A percentile compares a stretch with the other conserved stretches of the same genome.
phyloP scores from a whole-genome alignment of 192 early-diverging fungal genomes.

The Rhizophagus sp. region DNA sequence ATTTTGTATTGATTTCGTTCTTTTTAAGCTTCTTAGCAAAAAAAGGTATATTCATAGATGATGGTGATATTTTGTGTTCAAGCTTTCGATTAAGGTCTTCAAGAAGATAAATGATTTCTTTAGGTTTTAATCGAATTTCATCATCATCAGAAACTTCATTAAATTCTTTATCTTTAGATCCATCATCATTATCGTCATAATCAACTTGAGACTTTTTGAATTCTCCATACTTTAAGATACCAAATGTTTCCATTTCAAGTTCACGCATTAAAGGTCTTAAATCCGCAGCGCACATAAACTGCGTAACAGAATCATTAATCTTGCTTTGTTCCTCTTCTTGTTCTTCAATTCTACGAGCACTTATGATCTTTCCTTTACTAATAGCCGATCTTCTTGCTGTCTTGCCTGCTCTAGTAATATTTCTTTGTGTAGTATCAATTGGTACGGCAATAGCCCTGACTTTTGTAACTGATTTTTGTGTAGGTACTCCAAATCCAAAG shows the following conservation, averaged over 20 bases:
- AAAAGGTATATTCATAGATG: slow-evolving; percentile 28
- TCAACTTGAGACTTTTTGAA: neutral
- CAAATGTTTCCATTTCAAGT: slow-evolving; percentile 28
- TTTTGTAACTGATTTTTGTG: slow-evolving; percentile 15
- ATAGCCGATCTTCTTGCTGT: slow-evolving; percentile 16
- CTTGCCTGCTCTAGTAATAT: neutral
- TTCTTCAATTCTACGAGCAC: slow-evolving; percentile 6
- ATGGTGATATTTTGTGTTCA: slow-evolving; percentile 42
- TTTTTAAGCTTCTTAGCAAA: slow-evolving; percentile 37
- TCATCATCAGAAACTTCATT: slow-evolving; percentile 12
- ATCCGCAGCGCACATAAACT: slow-evolving; percentile 23
- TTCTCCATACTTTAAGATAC: slow-evolving; percentile 9
- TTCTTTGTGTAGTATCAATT: neutral
- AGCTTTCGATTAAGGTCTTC: slow-evolving; percentile 51
- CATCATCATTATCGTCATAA: slow-evolving; percentile 5
- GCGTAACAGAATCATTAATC: neutral
- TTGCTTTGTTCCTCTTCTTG: slow-evolving; percentile 9
- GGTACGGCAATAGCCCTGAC: neutral
- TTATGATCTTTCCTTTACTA: slow-evolving; percentile 20
- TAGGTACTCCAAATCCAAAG: slow-evolving; percentile 38
- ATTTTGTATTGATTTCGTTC: slow-evolving; percentile 5
- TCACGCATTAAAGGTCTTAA: slow-evolving; percentile 39
- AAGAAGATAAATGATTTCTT: slow-evolving; percentile 48
- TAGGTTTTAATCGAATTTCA: slow-evolving; percentile 31
- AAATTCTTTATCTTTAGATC: neutral